These are phyloP conservation scores for Paxillus involutus DNA, from an alignment of 768 basidiomycete species.

Conservation along the genomic window DNA sequence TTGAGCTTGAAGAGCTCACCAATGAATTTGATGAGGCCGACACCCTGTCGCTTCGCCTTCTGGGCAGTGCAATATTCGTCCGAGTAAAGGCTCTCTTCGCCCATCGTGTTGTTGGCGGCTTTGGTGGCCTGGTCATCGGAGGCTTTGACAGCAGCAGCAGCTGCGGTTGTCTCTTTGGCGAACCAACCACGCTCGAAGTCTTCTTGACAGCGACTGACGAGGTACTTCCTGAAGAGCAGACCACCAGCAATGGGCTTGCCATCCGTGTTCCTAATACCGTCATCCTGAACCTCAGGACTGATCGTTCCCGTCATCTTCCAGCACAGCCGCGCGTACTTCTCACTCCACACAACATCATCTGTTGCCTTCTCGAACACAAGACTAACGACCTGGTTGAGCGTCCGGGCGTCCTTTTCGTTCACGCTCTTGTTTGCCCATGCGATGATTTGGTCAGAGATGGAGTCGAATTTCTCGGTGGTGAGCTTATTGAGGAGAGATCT, in stretches of 20 bases:
- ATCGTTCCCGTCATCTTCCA: constrained; percentile 95
- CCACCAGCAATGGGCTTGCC: no score
- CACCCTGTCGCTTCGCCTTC: constrained; percentile 96
- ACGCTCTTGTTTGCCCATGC: no score
- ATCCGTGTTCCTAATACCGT: constrained; percentile 78
- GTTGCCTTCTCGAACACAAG: constrained; percentile 98
- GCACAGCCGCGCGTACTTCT: no score
- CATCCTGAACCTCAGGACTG: constrained; percentile 84
- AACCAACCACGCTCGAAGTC: no score
- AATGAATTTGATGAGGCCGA: constrained; percentile 97
- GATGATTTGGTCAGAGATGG: no score
- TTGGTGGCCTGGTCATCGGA: constrained; percentile 81
- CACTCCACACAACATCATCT: constrained; percentile 90
- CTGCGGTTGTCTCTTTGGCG: no score
- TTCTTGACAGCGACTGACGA: no score
- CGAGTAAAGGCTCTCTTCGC: constrained; percentile 73
- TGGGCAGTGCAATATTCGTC: constrained; percentile 96
- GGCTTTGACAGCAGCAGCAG: constrained; percentile 82
- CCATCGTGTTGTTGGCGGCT: constrained; percentile 60
- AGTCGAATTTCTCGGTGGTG: no score
- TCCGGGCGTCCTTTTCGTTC: constrained; percentile 90
- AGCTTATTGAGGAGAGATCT: no score
- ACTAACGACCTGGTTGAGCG: constrained; percentile 93
- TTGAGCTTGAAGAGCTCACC: constrained; percentile 98
- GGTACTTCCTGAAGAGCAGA: no score